Percentiles rank a stretch among this genome's conserved stretches.
Conservation (phyloP, 495 filamentous ascomycete genomes). For the Hypomontagnella monticulosa region DNA sequence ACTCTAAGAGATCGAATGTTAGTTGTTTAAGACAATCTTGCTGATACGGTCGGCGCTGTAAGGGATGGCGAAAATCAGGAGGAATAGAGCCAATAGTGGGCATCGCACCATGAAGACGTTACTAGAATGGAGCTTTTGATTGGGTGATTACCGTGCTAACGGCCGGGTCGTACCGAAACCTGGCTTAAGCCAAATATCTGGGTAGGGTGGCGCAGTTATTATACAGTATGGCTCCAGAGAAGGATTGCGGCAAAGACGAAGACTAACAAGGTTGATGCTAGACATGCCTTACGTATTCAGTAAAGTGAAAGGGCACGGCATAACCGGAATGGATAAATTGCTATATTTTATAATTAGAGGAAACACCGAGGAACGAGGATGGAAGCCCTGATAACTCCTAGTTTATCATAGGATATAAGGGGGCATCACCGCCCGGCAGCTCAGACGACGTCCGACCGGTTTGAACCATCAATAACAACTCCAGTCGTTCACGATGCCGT, state of each 20-base stretch:
- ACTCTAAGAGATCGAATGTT: too few species aligned
- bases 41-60: too few species aligned
- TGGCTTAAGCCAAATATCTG: not conserved
- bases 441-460: not conserved
- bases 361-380: not conserved
- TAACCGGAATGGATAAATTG: slow-evolving; percentile 7
- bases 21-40: too few species aligned
- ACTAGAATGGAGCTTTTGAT: not conserved
- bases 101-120: not conserved
- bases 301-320: not conserved
- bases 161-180: not conserved
- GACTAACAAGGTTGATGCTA: slow-evolving; percentile 19
- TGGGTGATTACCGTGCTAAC: not conserved
- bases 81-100: too few species aligned
- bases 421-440: not conserved
- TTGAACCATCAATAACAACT: not conserved
- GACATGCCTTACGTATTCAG: slow-evolving; percentile 20
- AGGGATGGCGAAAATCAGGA: too few species aligned
- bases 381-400: not conserved
- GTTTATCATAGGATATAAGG: not conserved
- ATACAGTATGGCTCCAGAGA: slow-evolving; percentile 8
- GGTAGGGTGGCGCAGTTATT: slow-evolving; percentile 15
- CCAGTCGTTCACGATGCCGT: not conserved
- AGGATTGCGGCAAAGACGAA: slow-evolving; percentile 29
- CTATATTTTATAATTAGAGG: not conserved